phyloP scores from a whole-genome alignment of 1,284 basidiomycete genomes.

The Cryptococcus neoformans region DNA sequence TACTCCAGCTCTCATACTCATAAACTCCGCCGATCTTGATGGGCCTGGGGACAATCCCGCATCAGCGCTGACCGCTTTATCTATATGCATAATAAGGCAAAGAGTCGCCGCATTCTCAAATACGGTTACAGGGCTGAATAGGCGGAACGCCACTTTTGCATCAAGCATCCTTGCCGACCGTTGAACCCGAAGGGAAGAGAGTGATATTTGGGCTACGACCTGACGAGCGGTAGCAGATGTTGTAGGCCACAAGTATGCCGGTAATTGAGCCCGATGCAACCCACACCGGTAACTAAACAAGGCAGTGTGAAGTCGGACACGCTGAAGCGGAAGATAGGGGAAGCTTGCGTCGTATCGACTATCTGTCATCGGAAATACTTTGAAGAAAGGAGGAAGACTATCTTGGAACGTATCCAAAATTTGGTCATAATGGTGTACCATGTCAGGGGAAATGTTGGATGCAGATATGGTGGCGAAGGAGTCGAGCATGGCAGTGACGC shows the following conservation, averaged over 20 bases:
- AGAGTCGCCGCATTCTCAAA: slow-evolving; percentile 40
- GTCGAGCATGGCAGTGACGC: slow-evolving; percentile 40
- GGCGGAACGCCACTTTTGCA: slow-evolving; percentile 33
- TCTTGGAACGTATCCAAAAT: slow-evolving; percentile 41
- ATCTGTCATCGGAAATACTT: slow-evolving; percentile 40
- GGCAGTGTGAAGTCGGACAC: slow-evolving; percentile 36
- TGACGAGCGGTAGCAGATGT: slow-evolving; percentile 25
- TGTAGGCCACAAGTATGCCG: slow-evolving; percentile 29
- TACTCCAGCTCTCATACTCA: slow-evolving; percentile 32
- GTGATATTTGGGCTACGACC: slow-evolving; percentile 33
- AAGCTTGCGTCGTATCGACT: slow-evolving; percentile 34
- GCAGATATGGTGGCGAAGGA: slow-evolving; percentile 38
- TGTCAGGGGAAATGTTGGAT: slow-evolving; percentile 31
- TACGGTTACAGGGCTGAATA: slow-evolving; percentile 35
- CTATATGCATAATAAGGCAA: slow-evolving; percentile 38
- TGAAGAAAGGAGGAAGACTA: slow-evolving; percentile 39
- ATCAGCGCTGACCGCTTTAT: slow-evolving; percentile 19
- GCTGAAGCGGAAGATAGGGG: slow-evolving; percentile 37
- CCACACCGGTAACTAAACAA: slow-evolving; percentile 36
- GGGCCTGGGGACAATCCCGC: background rate
- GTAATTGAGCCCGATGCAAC: slow-evolving; percentile 37
- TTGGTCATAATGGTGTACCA: slow-evolving; percentile 37
- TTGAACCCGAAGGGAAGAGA: slow-evolving; percentile 35
- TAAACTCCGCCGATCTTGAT: slow-evolving; percentile 15
- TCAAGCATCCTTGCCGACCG: slow-evolving; percentile 42